Percentiles rank a stretch among this genome's conserved stretches.
Evolutionary conservation across 306 rosid genomes (phyloP).

Genomic region (Abrus pulchellus): DNA sequence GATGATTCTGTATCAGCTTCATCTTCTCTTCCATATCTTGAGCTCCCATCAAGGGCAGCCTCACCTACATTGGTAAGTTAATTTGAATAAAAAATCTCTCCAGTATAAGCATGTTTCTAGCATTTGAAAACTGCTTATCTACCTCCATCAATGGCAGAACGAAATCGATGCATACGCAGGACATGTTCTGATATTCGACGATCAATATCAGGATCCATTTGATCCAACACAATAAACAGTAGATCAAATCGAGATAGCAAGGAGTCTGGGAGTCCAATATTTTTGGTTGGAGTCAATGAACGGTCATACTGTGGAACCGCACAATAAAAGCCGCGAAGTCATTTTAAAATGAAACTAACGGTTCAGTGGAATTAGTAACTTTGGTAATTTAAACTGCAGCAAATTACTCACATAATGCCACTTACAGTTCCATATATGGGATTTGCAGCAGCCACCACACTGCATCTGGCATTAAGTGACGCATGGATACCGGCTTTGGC

Average conservation of each 20-base stretch:
- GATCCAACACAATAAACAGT: conserved; percentile 92
- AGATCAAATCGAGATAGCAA: conserved; percentile 98
- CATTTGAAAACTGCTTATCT: conserved; percentile 47
- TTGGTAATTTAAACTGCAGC: conserved; percentile 7
- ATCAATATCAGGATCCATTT: conserved; percentile 99
- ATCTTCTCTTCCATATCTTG: conserved; percentile 89
- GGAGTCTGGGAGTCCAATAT: conserved; percentile 98
- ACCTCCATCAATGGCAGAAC: conserved; percentile 90
- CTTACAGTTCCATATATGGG: conserved; percentile 99
- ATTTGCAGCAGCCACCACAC: conserved; percentile 99
- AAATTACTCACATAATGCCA: conserved; percentile 37
- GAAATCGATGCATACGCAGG: conserved; percentile 94
- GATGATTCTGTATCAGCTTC: conserved; percentile 79
- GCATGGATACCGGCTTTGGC: conserved; percentile 99
- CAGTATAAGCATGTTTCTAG: conserved; percentile 32
- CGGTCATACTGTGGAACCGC: conserved; percentile 82
- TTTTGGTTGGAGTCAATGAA: conserved; percentile 98
- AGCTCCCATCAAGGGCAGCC: conserved; percentile 67
- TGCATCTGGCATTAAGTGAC: conserved; percentile 96
- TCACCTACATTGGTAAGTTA: conserved; percentile 65
- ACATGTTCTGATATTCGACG: conserved; percentile 92
- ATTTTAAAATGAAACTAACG: conserved; percentile 11
- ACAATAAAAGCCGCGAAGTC: conserved; percentile 32
- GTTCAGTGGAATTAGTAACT: conserved; percentile 30
- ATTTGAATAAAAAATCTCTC: conserved; percentile 35